Conservation (phyloP, 306 rosid species). For the Aeschynomene evenia region DNA sequence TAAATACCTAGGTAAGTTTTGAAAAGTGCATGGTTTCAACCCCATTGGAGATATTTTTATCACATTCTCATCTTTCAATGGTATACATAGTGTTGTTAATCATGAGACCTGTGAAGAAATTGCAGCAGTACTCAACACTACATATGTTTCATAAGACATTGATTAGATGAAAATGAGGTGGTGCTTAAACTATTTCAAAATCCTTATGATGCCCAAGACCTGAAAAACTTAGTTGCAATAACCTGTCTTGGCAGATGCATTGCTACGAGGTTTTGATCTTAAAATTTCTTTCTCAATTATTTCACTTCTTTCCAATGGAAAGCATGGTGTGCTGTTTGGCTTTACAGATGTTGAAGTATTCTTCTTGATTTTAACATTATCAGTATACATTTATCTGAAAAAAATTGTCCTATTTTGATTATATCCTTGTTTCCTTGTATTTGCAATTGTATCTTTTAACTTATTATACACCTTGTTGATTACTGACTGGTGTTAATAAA, state of each 20-base stretch:
- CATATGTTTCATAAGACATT: neutral
- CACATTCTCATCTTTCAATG: neutral
- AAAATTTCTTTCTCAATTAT: slow-evolving; percentile 2
- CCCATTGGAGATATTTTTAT: neutral
- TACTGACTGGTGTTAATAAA: slow-evolving; percentile 13
- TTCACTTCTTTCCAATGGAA: slow-evolving; percentile 10
- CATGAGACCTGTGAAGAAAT: neutral
- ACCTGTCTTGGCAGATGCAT: slow-evolving; percentile 18
- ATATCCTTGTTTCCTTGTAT: slow-evolving; percentile 14
- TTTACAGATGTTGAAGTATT: slow-evolving; percentile 15
- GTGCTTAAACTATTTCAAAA: slow-evolving; percentile 14
- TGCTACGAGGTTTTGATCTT: neutral
- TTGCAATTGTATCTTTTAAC: neutral
- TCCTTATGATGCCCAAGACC: neutral
- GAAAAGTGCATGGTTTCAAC: slow-evolving; percentile 22
- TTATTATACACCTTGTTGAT: neutral
- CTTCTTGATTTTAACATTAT: slow-evolving; percentile 9
- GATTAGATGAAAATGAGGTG: neutral
- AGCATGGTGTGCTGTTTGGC: slow-evolving; percentile 15
- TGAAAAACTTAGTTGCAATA: neutral
- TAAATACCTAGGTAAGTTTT: neutral
- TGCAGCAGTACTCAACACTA: neutral
- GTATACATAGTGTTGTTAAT: neutral
- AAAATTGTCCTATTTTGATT: slow-evolving; percentile 11
- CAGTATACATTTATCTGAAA: neutral